Base-by-base conservation (phyloP, 2,329 filamentous ascomycete genomes). In the Ceratocystis huliohia region DNA sequence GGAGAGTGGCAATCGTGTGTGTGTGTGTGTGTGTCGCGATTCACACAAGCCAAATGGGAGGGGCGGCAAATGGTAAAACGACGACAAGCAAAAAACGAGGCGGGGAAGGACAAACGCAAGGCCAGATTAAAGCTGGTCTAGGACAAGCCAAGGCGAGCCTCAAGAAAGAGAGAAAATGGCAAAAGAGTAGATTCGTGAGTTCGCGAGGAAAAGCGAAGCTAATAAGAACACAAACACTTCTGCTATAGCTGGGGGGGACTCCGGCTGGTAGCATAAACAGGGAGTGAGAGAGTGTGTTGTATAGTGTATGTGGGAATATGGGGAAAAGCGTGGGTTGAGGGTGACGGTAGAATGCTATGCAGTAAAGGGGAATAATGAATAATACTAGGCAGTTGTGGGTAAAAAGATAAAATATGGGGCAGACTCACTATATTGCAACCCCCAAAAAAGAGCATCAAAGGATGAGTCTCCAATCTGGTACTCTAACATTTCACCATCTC, bases 91-190 rank as follows among this genome's bases (percentile, higher is more conserved):
- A 53, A 25, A 53, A 59, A 59, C 5, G 33, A 59, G 53, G 53
- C 53, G 53, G 53, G 53, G 53, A 59, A 59, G 53, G 53, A 59
- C 37, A 59, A 59, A 25, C n/a, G 53, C 25, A 17, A 59, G 28
- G 53, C 53, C 53, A 59, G 53, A 59, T 59, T 46, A 46, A 63
- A 46, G 25, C 20, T 3, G 41, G 61, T 17, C 41, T 41, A 48
- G 61, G 22, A 30, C 53, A 59, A 46, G 15, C 33, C 61, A 30
- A 37, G 22, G 61, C 15, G 44, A 63, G 61, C 17, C 61, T 63
- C 20, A 25, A 30, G 15, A 22, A 13, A 22, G n/a, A 30, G n/a
- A 30, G 25, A 63, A 63, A 62, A 17, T 25, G 33, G 61, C 6
- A 45, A 45, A 48, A 44, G n/a, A 33, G 22, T 30, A 59, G 33